Base-by-base conservation (phyloP, 176 grass and related monocot genomes). In the Otatea glauca region DNA sequence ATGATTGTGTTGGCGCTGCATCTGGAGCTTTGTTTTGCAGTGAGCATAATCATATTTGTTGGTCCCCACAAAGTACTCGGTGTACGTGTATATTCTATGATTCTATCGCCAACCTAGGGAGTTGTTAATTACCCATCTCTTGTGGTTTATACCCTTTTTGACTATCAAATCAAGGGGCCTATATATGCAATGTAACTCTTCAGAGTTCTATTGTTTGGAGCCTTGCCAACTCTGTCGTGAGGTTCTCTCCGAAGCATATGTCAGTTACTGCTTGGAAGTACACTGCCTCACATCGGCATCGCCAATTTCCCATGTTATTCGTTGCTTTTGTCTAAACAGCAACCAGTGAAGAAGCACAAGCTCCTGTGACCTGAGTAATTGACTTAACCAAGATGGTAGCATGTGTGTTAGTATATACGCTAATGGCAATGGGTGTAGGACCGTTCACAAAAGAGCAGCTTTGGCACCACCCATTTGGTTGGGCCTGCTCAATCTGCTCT, bases 371-470 rank as follows among this genome's bases (percentile, higher is more conserved):
- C 60, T 72, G 55, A 63, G 0, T 0, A 78, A 42, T 32, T 32
- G 44, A 41, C 27, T 14, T 25, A 14, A 51, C 43, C 81, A 83
- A 51, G 56, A 74, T 74, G 69, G 18, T 34, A 20, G 70, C 45
- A 6, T 29, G 29, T 49, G 63, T 34, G 3, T 37, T 29, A 29
- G 29, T 34, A 10, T 18, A 6, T 48, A 0, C 7, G 81, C 20
- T 54, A 68, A 44, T 10, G 55, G 32, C 34, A 68, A 43, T 65
- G 27, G 51, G 42, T 79, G 84, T 29, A 68, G 60, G 61, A 87
- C 84, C 83, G 80, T 47, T 59, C 59, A 74, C 16, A 39, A 54
- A 87, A 75, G 75, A n/a, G 69, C 75, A 70, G 60, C 75, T 60
- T 63, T 73, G 70, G 82, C 63, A 81, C 42, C 38, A 37, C 60